These are phyloP conservation scores for Venturia carpophila DNA, from an alignment of 2,329 filamentous ascomycete genomes.

Conservation along the genomic window DNA sequence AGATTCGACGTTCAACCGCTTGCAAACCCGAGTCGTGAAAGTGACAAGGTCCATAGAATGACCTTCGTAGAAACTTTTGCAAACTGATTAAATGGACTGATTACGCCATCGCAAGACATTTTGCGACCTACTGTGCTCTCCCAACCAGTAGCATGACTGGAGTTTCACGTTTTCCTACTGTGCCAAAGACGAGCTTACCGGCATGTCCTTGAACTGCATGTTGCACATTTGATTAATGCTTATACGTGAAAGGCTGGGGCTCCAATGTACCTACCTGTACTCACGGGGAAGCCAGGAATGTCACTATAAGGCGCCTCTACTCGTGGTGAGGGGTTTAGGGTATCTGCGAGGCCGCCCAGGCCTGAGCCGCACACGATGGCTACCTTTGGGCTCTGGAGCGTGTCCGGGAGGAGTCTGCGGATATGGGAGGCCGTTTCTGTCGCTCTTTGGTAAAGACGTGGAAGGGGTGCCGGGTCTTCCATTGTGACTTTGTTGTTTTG, in stretches of 20 bases:
- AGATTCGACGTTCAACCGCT: conserved; percentile 51
- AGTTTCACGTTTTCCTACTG: conserved; percentile 44
- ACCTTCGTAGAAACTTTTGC: conserved; percentile 57
- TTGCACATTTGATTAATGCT: not conserved
- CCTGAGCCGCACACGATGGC: conserved; percentile 60
- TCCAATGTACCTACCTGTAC: conserved; percentile 44
- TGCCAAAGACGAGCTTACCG: conserved; percentile 57
- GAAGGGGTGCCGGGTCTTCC: conserved; percentile 13
- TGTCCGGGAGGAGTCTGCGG: conserved; percentile 40
- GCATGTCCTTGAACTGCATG: conserved; percentile 49
- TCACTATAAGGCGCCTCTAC: conserved; percentile 50
- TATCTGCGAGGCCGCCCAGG: conserved; percentile 52
- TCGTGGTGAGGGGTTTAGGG: conserved; percentile 43
- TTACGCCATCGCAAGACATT: not conserved
- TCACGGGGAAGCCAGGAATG: conserved; percentile 54
- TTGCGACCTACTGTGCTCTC: conserved; percentile 50
- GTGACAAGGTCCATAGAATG: conserved; percentile 55
- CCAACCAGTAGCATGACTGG: conserved; percentile 58
- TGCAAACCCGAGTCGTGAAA: conserved; percentile 58
- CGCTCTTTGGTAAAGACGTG: conserved; percentile 36
- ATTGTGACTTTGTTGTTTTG: not conserved
- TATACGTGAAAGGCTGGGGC: not conserved
- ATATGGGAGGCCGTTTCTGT: conserved; percentile 46
- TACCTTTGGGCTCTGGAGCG: conserved; percentile 47
- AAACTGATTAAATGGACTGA: conserved; percentile 17